These are phyloP conservation scores for Cryptococcus sp. DNA, from an alignment of 1,284 basidiomycete species.

Conservation along the genomic window DNA sequence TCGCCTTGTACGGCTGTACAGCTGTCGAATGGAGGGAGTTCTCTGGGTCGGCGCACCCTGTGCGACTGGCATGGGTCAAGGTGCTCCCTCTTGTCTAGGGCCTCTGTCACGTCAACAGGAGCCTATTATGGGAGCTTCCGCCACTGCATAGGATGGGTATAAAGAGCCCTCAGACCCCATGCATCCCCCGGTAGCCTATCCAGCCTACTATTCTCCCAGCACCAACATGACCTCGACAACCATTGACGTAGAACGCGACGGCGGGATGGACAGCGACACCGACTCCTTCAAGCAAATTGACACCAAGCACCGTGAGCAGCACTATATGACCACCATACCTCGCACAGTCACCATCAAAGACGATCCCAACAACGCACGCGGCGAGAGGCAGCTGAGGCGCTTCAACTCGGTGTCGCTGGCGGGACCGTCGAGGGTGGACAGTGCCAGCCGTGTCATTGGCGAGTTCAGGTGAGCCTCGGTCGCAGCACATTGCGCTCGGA, in stretches of 20 bases:
- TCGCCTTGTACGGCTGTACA: too few relatives aligned
- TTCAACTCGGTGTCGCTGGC: slow-evolving; percentile 25
- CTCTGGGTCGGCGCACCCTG: too few relatives aligned
- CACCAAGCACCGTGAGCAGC: neutral
- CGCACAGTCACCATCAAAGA: slow-evolving; percentile 13
- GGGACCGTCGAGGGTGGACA: slow-evolving; percentile 23
- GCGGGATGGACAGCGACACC: neutral
- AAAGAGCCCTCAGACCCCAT: too few relatives aligned
- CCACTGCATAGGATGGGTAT: too few relatives aligned
- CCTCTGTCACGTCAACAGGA: too few relatives aligned
- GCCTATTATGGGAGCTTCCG: too few relatives aligned
- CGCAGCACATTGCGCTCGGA: neutral
- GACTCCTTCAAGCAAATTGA: slow-evolving; percentile 1
- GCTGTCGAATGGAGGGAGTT: too few relatives aligned
- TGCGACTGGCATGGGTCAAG: too few relatives aligned
- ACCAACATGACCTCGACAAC: neutral
- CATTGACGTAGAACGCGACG: slow-evolving; percentile 8
- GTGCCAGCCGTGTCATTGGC: slow-evolving; percentile 31
- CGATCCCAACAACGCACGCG: neutral
- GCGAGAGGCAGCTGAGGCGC: slow-evolving; percentile 25
- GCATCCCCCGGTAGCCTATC: neutral
- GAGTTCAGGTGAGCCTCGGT: slow-evolving; percentile 36
- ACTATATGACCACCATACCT: neutral
- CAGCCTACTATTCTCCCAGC: neutral
- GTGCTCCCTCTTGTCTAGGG: too few relatives aligned